Evolutionary conservation across 2,329 filamentous ascomycete species (phyloP).

Genomic region (Fusarium ambrosium): DNA sequence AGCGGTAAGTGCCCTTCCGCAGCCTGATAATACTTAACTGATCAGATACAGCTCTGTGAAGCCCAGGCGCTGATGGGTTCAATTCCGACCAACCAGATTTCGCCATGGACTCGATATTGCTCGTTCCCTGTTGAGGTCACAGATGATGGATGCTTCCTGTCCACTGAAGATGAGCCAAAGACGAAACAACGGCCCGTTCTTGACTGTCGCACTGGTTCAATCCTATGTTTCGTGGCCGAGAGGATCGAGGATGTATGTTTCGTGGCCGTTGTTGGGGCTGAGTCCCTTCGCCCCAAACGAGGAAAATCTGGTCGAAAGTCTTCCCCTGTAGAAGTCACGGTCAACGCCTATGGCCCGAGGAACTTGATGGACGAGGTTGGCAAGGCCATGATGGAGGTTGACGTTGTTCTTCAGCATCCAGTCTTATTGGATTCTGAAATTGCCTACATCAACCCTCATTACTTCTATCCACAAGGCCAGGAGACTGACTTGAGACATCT

Average conservation of each 20-base stretch:
- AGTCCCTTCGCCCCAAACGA: fast-evolving
- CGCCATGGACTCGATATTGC: background rate
- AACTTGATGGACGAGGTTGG: background rate
- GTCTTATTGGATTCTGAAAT: background rate
- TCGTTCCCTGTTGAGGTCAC: background rate
- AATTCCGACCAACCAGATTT: fast-evolving
- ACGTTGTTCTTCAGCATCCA: constrained; percentile 3
- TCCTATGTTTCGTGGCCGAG: fast-evolving
- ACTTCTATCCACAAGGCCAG: background rate
- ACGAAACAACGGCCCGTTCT: background rate
- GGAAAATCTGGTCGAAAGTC: background rate
- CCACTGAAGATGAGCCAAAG: fast-evolving
- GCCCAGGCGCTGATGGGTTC: background rate
- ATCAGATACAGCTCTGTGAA: background rate
- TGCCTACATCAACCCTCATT: background rate
- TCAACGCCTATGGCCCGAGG: background rate
- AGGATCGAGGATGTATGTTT: background rate
- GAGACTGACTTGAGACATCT: background rate
- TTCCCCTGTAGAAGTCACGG: fast-evolving
- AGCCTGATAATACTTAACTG: background rate
- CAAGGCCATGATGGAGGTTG: fast-evolving
- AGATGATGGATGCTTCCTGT: background rate
- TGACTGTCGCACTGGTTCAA: background rate
- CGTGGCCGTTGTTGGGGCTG: background rate
- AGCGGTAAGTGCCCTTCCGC: background rate